A percentile compares a stretch with the other conserved stretches of the same genome.
phyloP scores from a whole-genome alignment of 768 basidiomycete species.

The Lactarius sp. region DNA sequence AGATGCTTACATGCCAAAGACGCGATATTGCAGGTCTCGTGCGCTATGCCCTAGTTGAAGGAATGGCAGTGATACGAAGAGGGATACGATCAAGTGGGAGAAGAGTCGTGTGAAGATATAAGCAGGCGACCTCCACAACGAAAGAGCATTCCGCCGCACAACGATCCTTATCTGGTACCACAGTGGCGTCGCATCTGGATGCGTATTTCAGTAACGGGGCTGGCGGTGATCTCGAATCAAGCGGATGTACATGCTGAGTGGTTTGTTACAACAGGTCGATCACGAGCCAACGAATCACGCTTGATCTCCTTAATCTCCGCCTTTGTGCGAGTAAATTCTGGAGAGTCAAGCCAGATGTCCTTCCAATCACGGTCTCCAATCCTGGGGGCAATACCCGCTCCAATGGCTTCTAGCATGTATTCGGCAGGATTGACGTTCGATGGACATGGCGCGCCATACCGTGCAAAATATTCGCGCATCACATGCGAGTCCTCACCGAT shows the following conservation, averaged over 20 bases:
- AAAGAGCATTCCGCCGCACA: conserved; percentile 59
- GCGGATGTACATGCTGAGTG: conserved; percentile 13
- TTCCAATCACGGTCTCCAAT: conserved; percentile 83
- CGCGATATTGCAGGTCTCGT: conserved; percentile 73
- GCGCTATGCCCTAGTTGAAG: conserved; percentile 62
- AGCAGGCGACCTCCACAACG: conserved; percentile 80
- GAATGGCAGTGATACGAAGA: conserved; percentile 76
- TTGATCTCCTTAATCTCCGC: conserved; percentile 44
- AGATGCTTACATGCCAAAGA: conserved; percentile 56
- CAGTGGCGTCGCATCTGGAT: conserved; percentile 49
- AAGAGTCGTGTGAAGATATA: conserved; percentile 84
- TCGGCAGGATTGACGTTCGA: conserved; percentile 70
- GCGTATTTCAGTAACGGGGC: conserved; percentile 41
- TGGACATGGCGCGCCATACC: conserved; percentile 70
- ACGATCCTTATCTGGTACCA: conserved; percentile 70
- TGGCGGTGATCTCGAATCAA: no score
- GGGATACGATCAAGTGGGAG: conserved; percentile 63
- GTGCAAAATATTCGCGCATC: conserved; percentile 72
- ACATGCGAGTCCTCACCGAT: conserved; percentile 71
- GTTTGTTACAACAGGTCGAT: background rate
- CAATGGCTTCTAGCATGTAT: conserved; percentile 82
- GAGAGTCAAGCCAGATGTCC: conserved; percentile 75
- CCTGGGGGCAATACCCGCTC: conserved; percentile 70
- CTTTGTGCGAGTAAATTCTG: conserved; percentile 41
- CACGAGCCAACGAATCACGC: conserved; percentile 12